Percentiles rank a stretch among this genome's conserved stretches.
These are phyloP conservation scores for Daldinia sp. DNA, from an alignment of 2,329 filamentous ascomycete species.

Conservation along the genomic window DNA sequence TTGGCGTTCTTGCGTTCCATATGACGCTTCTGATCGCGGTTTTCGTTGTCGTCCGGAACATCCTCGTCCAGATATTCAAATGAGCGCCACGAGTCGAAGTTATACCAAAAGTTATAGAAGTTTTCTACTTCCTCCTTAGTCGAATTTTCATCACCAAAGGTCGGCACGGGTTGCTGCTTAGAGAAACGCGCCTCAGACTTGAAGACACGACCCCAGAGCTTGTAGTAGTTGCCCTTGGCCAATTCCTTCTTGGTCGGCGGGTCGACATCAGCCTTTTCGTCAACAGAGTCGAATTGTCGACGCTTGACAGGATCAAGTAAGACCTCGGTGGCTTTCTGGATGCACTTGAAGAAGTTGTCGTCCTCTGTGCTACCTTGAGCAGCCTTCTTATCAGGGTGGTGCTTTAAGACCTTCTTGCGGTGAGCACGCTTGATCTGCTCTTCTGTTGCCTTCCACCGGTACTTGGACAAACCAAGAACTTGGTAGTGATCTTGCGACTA, in stretches of 20 bases:
- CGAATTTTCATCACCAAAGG: slow-evolving; percentile 85
- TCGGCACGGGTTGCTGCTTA: slow-evolving; percentile 87
- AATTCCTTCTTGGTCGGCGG: slow-evolving; percentile 92
- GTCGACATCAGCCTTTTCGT: slow-evolving; percentile 92
- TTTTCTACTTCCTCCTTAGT: slow-evolving; percentile 89
- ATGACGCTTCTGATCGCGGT: slow-evolving; percentile 98
- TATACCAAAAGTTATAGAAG: slow-evolving; percentile 99
- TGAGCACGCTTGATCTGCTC: slow-evolving; percentile 99
- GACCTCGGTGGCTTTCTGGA: slow-evolving; percentile 96
- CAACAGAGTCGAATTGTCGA: slow-evolving; percentile 95
- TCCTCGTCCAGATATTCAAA: slow-evolving; percentile 99
- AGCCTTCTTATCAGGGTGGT: slow-evolving; percentile 99
- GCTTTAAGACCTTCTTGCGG: slow-evolving; percentile 99
- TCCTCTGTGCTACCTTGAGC: slow-evolving; percentile 88
- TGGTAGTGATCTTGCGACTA: slow-evolving; percentile 98
- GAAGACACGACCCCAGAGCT: slow-evolving; percentile 91
- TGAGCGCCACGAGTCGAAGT: slow-evolving; percentile 96
- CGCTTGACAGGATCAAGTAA: slow-evolving; percentile 92
- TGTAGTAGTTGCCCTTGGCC: slow-evolving; percentile 91
- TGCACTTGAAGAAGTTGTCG: slow-evolving; percentile 99
- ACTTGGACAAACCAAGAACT: slow-evolving; percentile 91
- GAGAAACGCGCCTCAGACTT: slow-evolving; percentile 94
- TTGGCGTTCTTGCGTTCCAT: slow-evolving; percentile 99
- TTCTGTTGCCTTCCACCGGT: slow-evolving; percentile 91
- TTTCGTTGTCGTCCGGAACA: slow-evolving; percentile 98